These are phyloP conservation scores for Fusarium oxysporum DNA, from an alignment of 2,329 filamentous ascomycete genomes.

Conservation along the genomic window DNA sequence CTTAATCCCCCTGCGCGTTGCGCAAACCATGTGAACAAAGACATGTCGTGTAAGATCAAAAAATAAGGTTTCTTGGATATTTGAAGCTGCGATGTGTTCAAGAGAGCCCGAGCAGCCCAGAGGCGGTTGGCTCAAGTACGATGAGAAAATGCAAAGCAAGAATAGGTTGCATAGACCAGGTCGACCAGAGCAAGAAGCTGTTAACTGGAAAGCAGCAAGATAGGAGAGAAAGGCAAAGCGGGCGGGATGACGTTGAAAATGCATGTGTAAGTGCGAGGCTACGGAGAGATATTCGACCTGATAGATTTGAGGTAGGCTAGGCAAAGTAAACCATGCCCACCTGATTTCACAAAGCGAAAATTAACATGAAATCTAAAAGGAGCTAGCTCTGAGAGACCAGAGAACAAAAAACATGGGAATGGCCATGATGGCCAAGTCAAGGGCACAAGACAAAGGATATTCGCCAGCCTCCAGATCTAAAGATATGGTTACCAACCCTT, in stretches of 20 bases:
- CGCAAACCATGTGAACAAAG: constrained; percentile 65
- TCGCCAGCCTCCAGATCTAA: neutral
- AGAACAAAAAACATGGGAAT: neutral
- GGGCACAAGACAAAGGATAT: neutral
- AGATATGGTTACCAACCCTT: constrained; percentile 9
- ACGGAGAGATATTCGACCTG: neutral
- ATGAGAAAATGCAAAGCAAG: neutral
- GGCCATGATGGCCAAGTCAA: constrained; percentile 1
- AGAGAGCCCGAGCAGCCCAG: constrained; percentile 1
- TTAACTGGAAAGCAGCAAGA: neutral
- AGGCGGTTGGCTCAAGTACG: neutral
- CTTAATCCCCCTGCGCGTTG: constrained; percentile 66
- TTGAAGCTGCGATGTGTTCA: neutral
- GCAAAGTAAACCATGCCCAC: neutral
- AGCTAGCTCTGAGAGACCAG: neutral
- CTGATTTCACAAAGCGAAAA: constrained; percentile 1
- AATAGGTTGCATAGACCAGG: neutral
- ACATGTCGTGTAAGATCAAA: constrained; percentile 53
- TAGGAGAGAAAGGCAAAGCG: neutral
- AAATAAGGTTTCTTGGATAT: neutral
- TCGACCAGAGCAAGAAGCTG: neutral
- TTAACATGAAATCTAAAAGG: neutral
- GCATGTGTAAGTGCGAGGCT: constrained; percentile 9
- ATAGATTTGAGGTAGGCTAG: neutral
- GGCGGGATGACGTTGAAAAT: neutral